phyloP scores from a whole-genome alignment of 345 rosid species.

The Punica granatum region DNA sequence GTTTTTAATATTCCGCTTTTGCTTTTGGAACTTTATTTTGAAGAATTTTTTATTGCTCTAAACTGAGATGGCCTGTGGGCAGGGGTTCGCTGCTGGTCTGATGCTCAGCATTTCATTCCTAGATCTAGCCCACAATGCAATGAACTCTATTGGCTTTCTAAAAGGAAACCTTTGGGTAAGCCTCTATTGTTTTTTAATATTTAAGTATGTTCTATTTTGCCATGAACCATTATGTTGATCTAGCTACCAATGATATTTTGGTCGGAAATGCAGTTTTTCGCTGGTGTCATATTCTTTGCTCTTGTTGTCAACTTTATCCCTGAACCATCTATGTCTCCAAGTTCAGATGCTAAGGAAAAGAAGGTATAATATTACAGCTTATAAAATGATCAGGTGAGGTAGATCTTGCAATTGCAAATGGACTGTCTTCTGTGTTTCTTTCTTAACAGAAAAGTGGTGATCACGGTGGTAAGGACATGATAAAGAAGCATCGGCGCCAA shows the following conservation, averaged over 20 bases:
- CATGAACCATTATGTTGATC: slow-evolving; percentile 10
- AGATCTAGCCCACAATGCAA: slow-evolving; percentile 95
- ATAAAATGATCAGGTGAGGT: slow-evolving; percentile 1
- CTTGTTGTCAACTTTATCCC: slow-evolving; percentile 81
- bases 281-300: slow-evolving; percentile 87
- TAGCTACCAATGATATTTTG: slow-evolving; percentile 20
- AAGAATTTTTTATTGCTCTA: background rate
- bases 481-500: slow-evolving; percentile 87
- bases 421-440: background rate
- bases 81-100: slow-evolving; percentile 98
- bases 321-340: slow-evolving; percentile 61
- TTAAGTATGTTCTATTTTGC: slow-evolving; percentile 1
- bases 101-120: slow-evolving; percentile 98
- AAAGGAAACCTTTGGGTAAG: slow-evolving; percentile 96
- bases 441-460: slow-evolving; percentile 57
- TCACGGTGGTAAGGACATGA: slow-evolving; percentile 70
- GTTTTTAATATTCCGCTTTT: background rate
- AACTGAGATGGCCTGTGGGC: slow-evolving; percentile 8
- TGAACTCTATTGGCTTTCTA: slow-evolving; percentile 90
- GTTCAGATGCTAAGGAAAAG: slow-evolving; percentile 53
- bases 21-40: background rate
- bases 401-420: background rate
- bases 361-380: slow-evolving; percentile 42
- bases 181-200: slow-evolving; percentile 10
- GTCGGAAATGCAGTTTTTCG: slow-evolving; percentile 63